These are phyloP conservation scores for Umbilicaria muhlenbergii DNA, from an alignment of 495 filamentous ascomycete genomes.

Conservation along the genomic window DNA sequence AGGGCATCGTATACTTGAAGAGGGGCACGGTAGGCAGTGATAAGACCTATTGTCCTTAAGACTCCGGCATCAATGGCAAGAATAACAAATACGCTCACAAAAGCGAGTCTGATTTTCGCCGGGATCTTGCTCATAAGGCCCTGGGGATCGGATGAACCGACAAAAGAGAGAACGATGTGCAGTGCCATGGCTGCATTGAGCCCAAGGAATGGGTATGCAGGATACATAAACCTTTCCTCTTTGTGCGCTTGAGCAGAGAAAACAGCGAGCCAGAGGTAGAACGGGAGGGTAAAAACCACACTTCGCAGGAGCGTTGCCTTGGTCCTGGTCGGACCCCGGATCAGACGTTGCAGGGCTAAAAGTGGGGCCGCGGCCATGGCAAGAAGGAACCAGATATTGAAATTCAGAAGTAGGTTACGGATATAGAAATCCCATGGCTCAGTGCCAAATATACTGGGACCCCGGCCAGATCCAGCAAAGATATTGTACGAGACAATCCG, in stretches of 20 bases:
- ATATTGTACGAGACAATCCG: constrained; percentile 96
- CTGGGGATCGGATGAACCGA: constrained; percentile 53
- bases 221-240: constrained; percentile 98
- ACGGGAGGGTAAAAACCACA: constrained; percentile 62
- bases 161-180: constrained; percentile 56
- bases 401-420: constrained; percentile 82
- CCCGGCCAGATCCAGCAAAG: constrained; percentile 57
- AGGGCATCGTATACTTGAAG: constrained; percentile 54
- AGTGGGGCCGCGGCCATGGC: constrained; percentile 60
- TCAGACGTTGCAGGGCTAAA: constrained; percentile 31
- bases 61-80: constrained; percentile 46
- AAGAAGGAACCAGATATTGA: constrained; percentile 83
- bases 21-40: constrained; percentile 74
- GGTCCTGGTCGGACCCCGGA: constrained; percentile 21
- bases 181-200: constrained; percentile 78
- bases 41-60: constrained; percentile 62
- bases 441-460: constrained; percentile 88
- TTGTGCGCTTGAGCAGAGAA: constrained; percentile 93
- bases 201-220: constrained; percentile 82
- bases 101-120: constrained; percentile 46
- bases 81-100: constrained; percentile 38
- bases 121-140: constrained; percentile 53
- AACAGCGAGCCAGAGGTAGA: constrained; percentile 89
- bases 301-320: constrained; percentile 43
- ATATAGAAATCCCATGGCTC: constrained; percentile 97